Base-by-base conservation (phyloP, 1,139 yeast genomes). In the Spathaspora jeffriesii region DNA sequence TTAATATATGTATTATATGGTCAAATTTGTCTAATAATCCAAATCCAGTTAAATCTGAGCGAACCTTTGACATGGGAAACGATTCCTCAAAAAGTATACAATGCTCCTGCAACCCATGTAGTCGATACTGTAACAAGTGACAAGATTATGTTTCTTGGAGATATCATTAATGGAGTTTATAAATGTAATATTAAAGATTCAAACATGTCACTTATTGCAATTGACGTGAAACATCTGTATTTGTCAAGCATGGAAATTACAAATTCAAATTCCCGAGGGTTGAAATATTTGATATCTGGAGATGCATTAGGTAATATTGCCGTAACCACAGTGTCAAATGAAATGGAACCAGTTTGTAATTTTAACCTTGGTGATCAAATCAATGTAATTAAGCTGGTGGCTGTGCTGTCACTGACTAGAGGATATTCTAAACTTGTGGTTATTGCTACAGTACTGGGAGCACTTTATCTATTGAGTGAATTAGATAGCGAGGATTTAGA, bases 371-470 rank as follows among this genome's bases (percentile, higher is more conserved):
- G 69, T 2, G 72, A 67, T 37, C 68, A 66, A 34, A 61, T 72
- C 36, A 73, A 72, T 52, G 50, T 53, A 1, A 55, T 71, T 13
- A 46, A 41, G 3, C 28, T 43, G 28, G 13, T n/a, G n/a, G n/a
- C n/a, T n/a, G n/a, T n/a, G n/a, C n/a, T n/a, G n/a, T 27, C 14
- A 42, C 43, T 14, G 34, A n/a, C 34, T 2, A 25, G 41, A 2
- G 18, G 31, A 1, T 38, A 48, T 1, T 41, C 20, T 3, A 54
- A 48, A 3, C 40, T 56, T 17, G 68, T 62, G 0, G 43, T 70
- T 1, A 46, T 71, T 20, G 78, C 76, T 4, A 73, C 78, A 0
- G 62, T 63, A 1, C 60, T 60, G 51, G 79, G 79, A 8, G 73
- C 68, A 2, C 52, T 73, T 9, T 69, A 64, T 47, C 9, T 44